Evolutionary conservation across 2,329 filamentous ascomycete genomes (phyloP), one percentile per base, ranked within the genome.

Genomic region (Aspergillus sp.): DNA sequence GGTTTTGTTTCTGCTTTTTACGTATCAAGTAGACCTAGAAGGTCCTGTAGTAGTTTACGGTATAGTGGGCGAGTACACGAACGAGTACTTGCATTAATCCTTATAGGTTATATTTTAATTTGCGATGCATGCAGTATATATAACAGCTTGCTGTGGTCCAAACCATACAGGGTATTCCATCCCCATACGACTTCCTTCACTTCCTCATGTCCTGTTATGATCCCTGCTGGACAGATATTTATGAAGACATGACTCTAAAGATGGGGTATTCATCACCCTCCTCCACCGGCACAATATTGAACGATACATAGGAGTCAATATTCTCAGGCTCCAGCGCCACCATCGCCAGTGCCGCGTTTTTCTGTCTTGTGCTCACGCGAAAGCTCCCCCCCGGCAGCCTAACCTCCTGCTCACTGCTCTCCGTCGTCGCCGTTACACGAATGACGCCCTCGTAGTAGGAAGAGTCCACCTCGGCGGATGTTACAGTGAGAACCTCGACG

Each of bases 221-320:
- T 20, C 20, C 20, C 20, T 20, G 20, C 20, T 20, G 20, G 20
- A 20, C 20, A 20, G 20, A 20, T 20, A 20, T 20, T 20, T 20
- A 20, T 20, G 20, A 7, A 3, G 52, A 41, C 52, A 55, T 41
- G 4, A 49, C 20, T 45, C 44, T 49, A 30, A 55, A 55, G 22
- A 49, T 24, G 0, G 52, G 52, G 4, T 55, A 55, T 20, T 55
- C 52, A 41, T 55, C 52, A 30, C 24, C 27, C 22, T 34, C n/a
- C 45, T 55, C 52, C 33, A 55, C 44, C 2, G 52, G 44, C 30
- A 55, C 45, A 42, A 55, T 55, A 42, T 55, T 55, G 27, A 55
- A 55, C n/a, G 52, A 55, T 30, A 55, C 52, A 22, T 55, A 55
- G 8, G 52, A 55, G 52, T 55, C 52, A 48, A 55, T 55, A 49